Conservation (phyloP, 2,329 filamentous ascomycete genomes). For the Microcera coccophila region DNA sequence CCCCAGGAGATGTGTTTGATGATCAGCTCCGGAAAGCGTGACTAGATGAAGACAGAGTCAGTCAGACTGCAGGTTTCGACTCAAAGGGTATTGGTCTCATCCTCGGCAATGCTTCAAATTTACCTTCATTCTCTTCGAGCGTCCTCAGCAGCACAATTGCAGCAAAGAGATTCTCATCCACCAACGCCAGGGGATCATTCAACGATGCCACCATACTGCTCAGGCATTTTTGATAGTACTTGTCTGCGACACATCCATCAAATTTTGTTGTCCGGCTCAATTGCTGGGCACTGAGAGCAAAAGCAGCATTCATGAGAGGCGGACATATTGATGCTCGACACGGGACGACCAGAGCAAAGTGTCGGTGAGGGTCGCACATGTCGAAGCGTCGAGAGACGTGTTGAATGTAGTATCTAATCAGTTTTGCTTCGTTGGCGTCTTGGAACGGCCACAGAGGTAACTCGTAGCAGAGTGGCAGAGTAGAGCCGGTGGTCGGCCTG, state of each 20-base stretch:
- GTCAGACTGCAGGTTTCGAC: not conserved
- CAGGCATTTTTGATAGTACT: constrained; percentile 7
- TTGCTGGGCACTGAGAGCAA: constrained; percentile 6
- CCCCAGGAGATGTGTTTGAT: constrained; percentile 6
- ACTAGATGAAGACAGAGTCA: constrained; percentile 2
- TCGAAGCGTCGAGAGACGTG: constrained; percentile 6
- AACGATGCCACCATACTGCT: constrained; percentile 5
- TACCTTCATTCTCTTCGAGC: constrained; percentile 10
- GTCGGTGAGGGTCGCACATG: constrained; percentile 6
- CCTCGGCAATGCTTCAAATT: not conserved
- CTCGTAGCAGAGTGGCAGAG: too few species aligned
- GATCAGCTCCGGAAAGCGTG: constrained; percentile 6
- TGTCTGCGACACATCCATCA: constrained; percentile 6
- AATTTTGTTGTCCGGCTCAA: constrained; percentile 7
- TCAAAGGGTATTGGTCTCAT: too few species aligned
- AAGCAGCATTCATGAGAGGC: constrained; percentile 4
- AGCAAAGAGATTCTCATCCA: constrained; percentile 8
- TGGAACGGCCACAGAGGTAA: too few species aligned
- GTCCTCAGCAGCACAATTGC: constrained; percentile 9
- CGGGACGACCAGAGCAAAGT: constrained; percentile 6
- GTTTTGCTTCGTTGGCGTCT: constrained; percentile 1
- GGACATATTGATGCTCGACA: constrained; percentile 4
- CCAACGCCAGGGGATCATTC: not conserved
- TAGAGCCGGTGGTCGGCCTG: too few species aligned
- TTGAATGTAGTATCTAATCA: constrained; percentile 8